Percentiles rank a stretch among this genome's conserved stretches.
Evolutionary conservation across 257 asterid genomes (phyloP).

Genomic region (Nicotiana otophora): DNA sequence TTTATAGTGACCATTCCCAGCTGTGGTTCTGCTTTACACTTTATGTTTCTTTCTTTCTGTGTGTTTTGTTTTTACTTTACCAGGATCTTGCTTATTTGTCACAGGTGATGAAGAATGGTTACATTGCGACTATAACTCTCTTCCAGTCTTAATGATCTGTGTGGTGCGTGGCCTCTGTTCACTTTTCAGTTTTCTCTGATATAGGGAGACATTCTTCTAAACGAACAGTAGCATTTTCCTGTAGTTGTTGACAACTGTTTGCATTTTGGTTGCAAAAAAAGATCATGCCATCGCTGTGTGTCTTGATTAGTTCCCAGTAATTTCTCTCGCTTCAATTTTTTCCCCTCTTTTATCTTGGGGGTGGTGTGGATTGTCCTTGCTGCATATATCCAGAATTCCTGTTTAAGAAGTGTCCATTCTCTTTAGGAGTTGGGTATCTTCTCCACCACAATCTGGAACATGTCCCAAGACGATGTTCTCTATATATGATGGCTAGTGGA

Average conservation of each 20-base stretch:
- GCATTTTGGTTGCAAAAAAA: neutral
- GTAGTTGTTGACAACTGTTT: neutral
- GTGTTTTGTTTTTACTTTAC: neutral
- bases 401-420: neutral
- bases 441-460: neutral
- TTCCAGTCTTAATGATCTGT: conserved; percentile 47
- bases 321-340: neutral
- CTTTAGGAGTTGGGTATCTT: neutral
- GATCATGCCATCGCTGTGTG: neutral
- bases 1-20: neutral
- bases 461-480: neutral
- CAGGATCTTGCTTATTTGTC: neutral
- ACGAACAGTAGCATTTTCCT: neutral
- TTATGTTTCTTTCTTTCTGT: neutral
- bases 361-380: neutral
- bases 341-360: neutral
- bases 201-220: neutral
- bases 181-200: neutral
- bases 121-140: conserved; percentile 74
- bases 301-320: neutral
- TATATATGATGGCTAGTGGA: neutral
- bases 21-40: neutral
- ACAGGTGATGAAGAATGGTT: conserved; percentile 86
- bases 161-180: conserved; percentile 11
- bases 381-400: neutral